Base-by-base conservation (phyloP, 2,329 filamentous ascomycete species). In the Colletotrichum sp. region DNA sequence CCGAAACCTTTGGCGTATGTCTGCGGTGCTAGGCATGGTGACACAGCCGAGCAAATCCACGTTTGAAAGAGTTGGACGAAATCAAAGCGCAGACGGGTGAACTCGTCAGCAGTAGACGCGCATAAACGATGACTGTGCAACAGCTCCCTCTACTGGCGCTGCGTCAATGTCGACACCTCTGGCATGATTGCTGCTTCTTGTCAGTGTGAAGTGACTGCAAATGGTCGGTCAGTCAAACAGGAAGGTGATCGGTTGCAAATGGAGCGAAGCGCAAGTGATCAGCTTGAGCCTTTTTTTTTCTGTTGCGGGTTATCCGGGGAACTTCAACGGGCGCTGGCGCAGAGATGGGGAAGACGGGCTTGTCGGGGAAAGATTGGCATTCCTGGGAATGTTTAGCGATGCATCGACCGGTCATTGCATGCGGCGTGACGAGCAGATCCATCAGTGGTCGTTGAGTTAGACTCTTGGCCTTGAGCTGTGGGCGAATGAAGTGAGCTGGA, bases 401-500 rank as follows among this genome's bases (percentile, higher is more conserved):
- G 69, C 16, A 48, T 55, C 21, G 24, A 21, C 24, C 43, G 24
- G 36, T 21, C 32, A 24, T 30, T 26, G 48, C 28, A 73, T 73
- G 73, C 73, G 43, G 69, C 55, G 73, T 75, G 73, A 75, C 73
- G 56, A 73, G 62, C 26, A 43, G 73, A 61, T 64, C 36, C 32
- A 71, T n/a, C 43, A 32, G 69, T 62, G 69, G 73, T 75, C 69
- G 73, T 75, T 73, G 73, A 75, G 61, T 75, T 75, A 75, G 70
- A 62, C 69, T 75, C 73, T 75, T 75, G 73, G 73, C 73, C 58
- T 32, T 73, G n/a, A 8, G 15, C 26, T 30, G 38, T 43, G 32
- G 69, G 43, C 73, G 73, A 75, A 73, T 73, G 62, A 68, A 73
- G 69, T 32, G 24, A 21, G 48, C 8, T 16, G 26, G 55, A 43